phyloP scores from a whole-genome alignment of 2,329 filamentous ascomycete species.

The Cladobotryum mycophilum region DNA sequence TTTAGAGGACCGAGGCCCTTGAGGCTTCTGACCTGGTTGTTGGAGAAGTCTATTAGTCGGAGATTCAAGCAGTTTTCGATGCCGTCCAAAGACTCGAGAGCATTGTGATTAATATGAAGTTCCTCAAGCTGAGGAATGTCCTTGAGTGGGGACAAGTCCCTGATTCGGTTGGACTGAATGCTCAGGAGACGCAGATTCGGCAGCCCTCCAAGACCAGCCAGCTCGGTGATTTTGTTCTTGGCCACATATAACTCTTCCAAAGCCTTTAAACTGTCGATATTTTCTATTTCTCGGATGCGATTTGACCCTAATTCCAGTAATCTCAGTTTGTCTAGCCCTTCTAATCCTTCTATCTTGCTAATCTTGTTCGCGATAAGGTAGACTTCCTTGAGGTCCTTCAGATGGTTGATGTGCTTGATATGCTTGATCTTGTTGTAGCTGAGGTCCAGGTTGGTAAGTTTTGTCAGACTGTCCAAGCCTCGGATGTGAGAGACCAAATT shows the following conservation, averaged over 20 bases:
- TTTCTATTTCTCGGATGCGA: slow-evolving; percentile 80
- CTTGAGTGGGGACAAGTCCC: slow-evolving; percentile 68
- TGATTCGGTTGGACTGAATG: slow-evolving; percentile 92
- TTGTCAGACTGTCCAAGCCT: slow-evolving; percentile 69
- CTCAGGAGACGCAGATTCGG: slow-evolving; percentile 80
- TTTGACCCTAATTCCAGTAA: slow-evolving; percentile 92
- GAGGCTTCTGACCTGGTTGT: slow-evolving; percentile 75
- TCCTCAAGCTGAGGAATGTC: slow-evolving; percentile 74
- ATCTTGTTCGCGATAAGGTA: slow-evolving; percentile 97
- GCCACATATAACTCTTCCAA: slow-evolving; percentile 91
- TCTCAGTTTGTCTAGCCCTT: slow-evolving; percentile 64
- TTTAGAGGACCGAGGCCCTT: slow-evolving; percentile 62
- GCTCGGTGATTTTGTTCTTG: slow-evolving; percentile 90
- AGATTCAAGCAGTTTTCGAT: slow-evolving; percentile 62
- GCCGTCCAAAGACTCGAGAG: slow-evolving; percentile 69
- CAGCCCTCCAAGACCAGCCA: slow-evolving; percentile 69
- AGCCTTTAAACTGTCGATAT: slow-evolving; percentile 67
- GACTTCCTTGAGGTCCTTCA: slow-evolving; percentile 72
- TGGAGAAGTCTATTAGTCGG: slow-evolving; percentile 78
- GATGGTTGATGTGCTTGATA: slow-evolving; percentile 79
- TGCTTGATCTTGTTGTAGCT: slow-evolving; percentile 99
- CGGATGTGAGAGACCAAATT: slow-evolving; percentile 86
- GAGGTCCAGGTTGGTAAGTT: slow-evolving; percentile 76
- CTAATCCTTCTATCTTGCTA: slow-evolving; percentile 74
- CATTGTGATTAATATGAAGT: slow-evolving; percentile 92